phyloP scores from a whole-genome alignment of 805 yeast species.

The Wickerhamiella australiensis region DNA sequence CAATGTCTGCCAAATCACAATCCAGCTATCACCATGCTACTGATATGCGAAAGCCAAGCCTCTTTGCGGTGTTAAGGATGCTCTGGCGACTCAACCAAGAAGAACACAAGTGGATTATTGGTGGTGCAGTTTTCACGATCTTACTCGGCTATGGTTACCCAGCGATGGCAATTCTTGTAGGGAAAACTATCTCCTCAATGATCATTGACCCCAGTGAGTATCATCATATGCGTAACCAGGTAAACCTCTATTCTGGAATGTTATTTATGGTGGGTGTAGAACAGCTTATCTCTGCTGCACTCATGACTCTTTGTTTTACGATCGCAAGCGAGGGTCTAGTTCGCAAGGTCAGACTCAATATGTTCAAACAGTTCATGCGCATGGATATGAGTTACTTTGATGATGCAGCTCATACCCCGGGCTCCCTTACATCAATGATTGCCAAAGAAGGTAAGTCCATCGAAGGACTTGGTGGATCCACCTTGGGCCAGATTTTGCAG shows the following conservation, averaged over 20 bases:
- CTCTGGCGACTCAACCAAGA: constrained; percentile 16
- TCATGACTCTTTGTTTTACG: constrained; percentile 22
- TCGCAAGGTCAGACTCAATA: constrained; percentile 26
- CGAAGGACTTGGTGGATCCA: constrained; percentile 33
- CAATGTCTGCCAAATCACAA: neutral
- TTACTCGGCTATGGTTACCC: constrained; percentile 32
- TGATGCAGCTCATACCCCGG: constrained; percentile 29
- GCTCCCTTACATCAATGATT: constrained; percentile 30
- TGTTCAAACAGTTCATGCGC: constrained; percentile 28
- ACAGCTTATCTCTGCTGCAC: constrained; percentile 21
- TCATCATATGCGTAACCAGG: constrained; percentile 27
- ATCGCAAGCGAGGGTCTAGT: constrained; percentile 27
- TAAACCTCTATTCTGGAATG: constrained; percentile 29
- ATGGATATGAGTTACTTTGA: constrained; percentile 32
- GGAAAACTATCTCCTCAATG: constrained; percentile 28
- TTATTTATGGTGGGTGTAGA: constrained; percentile 29
- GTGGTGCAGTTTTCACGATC: constrained; percentile 24
- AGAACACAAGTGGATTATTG: constrained; percentile 21
- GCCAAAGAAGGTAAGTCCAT: constrained; percentile 33
- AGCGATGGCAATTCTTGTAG: constrained; percentile 30
- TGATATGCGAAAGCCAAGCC: neutral
- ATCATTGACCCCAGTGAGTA: constrained; percentile 27
- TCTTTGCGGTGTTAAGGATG: constrained; percentile 6
- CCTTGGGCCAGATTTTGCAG: constrained; percentile 31
- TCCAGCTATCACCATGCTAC: constrained; percentile 13